Evolutionary conservation across 164 flowering plant species (phyloP), one percentile per base, ranked within the genome.

Genomic region (Umbilicus rupestris): DNA sequence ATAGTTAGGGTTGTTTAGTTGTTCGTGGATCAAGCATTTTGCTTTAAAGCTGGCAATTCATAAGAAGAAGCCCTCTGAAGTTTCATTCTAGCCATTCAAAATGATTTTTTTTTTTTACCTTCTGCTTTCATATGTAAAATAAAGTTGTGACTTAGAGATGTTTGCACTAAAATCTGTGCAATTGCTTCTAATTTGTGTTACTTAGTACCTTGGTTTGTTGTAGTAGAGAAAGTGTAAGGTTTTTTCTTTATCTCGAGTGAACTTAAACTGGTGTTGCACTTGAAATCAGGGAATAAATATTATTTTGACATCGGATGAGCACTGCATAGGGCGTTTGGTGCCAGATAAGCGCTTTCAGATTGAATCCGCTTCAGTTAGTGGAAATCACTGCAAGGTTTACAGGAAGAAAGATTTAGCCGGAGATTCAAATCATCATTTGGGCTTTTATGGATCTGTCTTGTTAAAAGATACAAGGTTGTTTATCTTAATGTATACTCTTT

Each of bases 401-500:
- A 78, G 87, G 78, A 83, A 72, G 73, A 79, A 39, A 59, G 69
- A 71, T 66, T 63, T 70, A 47, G 37, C 42, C 31, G 80, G 71
- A 57, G 86, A 75, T 67, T 65, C n/a, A 65, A 80, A 78, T 39
- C 65, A 62, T 60, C 46, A 75, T 12, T 70, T 79, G 17, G 70
- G 52, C 41, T 45, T 30, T 55, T 67, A 65, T 29, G 24, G 44
- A 35, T 62, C 78, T 69, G 86, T 82, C 46, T 83, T 76, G 74
- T 66, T 94, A 77, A 85, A 85, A 73, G 99, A 94, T 77, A 81
- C 87, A 47, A 94, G 99, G 99, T 92, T 72, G 39, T 49, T 24
- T 44, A 58, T 70, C 69, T 10, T 52, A 3, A 26, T 33, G 5
- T 3, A 35, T 52, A 39, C 19, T 20, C 44, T 30, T 33, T 30